Conservation (phyloP, 1,139 yeast genomes). For the Magnusiomyces tetraspermus region DNA sequence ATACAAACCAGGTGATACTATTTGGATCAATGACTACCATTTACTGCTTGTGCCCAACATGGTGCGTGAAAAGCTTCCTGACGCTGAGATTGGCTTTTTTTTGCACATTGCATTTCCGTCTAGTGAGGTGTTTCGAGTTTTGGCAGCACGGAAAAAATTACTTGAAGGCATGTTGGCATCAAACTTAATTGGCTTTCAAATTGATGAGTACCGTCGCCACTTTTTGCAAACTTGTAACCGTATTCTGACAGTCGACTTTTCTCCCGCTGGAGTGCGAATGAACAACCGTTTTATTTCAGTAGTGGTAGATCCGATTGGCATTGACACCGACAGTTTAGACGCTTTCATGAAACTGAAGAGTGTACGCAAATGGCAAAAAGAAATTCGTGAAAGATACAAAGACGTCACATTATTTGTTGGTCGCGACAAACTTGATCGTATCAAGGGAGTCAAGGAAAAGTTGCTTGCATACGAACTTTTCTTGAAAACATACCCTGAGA, state of each 20-base stretch:
- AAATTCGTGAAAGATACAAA: conserved; percentile 73
- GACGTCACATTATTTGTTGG: conserved; percentile 60
- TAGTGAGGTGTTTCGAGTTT: conserved; percentile 87
- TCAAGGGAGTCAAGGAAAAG: conserved; percentile 85
- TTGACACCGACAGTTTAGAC: conserved; percentile 58
- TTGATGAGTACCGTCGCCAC: conserved; percentile 86
- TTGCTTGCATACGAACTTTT: conserved; percentile 78
- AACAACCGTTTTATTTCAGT: conserved; percentile 61
- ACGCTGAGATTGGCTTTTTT: conserved; percentile 85
- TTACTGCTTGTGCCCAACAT: conserved; percentile 75
- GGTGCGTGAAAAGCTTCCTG: conserved; percentile 66
- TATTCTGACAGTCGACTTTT: conserved; percentile 71
- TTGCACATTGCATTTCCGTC: conserved; percentile 94
- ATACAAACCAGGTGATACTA: conserved; percentile 58
- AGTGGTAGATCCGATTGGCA: conserved; percentile 73
- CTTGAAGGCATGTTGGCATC: conserved; percentile 85
- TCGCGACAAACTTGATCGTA: conserved; percentile 78
- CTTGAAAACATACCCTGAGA: conserved; percentile 59
- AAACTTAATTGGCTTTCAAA: conserved; percentile 79
- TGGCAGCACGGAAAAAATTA: conserved; percentile 74
- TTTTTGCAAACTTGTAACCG: conserved; percentile 86
- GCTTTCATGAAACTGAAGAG: conserved; percentile 39
- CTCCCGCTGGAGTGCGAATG: conserved; percentile 48
- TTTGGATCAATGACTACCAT: conserved; percentile 96
- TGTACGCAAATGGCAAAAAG: conserved; percentile 59